A percentile compares a stretch with the other conserved stretches of the same genome.
phyloP scores from a whole-genome alignment of 2,329 filamentous ascomycete species.

The Stagonosporopsis chrysanthemi region DNA sequence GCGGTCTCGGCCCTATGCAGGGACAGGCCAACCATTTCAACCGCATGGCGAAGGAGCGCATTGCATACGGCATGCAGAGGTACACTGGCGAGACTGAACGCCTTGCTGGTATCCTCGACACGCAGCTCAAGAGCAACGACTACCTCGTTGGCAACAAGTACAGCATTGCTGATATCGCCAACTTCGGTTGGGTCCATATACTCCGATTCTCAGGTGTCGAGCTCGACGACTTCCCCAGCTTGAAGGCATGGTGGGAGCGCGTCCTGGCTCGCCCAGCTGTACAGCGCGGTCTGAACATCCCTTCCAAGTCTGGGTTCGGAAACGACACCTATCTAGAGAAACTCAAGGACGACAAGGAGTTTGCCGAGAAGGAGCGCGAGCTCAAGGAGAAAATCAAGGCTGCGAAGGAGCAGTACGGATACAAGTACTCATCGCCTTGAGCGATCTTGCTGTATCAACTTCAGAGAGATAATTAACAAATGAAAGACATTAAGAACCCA shows the following conservation, averaged over 20 bases:
- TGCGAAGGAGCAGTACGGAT: conserved; percentile 56
- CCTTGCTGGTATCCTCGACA: conserved; percentile 55
- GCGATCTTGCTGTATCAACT: not conserved
- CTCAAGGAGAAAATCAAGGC: conserved; percentile 48
- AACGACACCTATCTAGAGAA: conserved; percentile 55
- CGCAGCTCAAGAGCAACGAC: conserved; percentile 50
- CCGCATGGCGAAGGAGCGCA: conserved; percentile 53
- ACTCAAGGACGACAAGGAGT: conserved; percentile 58
- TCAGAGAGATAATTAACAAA: not conserved
- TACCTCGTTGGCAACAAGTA: conserved; percentile 58
- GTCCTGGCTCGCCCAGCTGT: conserved; percentile 54
- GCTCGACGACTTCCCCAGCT: conserved; percentile 52
- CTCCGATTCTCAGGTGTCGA: conserved; percentile 52
- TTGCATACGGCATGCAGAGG: conserved; percentile 55
- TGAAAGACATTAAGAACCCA: not conserved
- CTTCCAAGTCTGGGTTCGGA: conserved; percentile 46
- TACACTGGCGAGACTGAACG: conserved; percentile 58
- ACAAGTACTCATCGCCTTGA: conserved; percentile 54
- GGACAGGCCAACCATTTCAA: conserved; percentile 53
- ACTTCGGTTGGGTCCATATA: conserved; percentile 55
- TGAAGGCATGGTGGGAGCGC: conserved; percentile 56
- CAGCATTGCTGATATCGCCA: conserved; percentile 57
- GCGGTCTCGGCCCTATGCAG: conserved; percentile 54
- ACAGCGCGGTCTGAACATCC: conserved; percentile 49
- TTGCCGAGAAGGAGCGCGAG: conserved; percentile 55